A percentile compares a stretch with the other conserved stretches of the same genome.
Evolutionary conservation across 1,284 basidiomycete species (phyloP).

Genomic region (Erythrobasidium hasegawianum): DNA sequence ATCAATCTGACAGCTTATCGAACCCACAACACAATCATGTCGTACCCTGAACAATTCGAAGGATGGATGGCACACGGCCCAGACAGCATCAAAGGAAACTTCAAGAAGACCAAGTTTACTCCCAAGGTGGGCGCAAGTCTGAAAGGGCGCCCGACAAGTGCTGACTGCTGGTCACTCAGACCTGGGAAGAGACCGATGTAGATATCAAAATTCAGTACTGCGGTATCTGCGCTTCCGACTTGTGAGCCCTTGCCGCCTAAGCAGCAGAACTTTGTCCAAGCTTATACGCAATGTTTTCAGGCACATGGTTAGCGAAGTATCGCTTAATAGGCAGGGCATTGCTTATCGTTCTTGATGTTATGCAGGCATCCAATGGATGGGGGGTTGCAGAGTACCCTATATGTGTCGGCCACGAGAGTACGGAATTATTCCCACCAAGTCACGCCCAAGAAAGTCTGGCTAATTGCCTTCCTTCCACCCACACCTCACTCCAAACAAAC

Average conservation of each 20-base stretch:
- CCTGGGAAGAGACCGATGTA: constrained; percentile 50
- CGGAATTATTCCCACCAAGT: too few relatives aligned
- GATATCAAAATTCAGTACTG: constrained; percentile 45
- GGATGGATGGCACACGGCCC: constrained; percentile 34
- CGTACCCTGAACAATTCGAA: constrained; percentile 31
- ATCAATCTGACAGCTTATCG: too few relatives aligned
- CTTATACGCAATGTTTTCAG: not conserved
- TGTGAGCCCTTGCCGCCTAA: not conserved
- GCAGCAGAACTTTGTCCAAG: not conserved
- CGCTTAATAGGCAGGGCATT: too few relatives aligned
- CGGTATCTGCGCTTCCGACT: constrained; percentile 17
- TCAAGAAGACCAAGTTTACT: constrained; percentile 46
- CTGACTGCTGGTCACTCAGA: constrained; percentile 46
- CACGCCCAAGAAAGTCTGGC: too few relatives aligned
- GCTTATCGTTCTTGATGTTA: not conserved
- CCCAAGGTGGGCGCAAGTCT: constrained; percentile 15
- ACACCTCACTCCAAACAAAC: not conserved
- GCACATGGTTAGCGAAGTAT: too few relatives aligned
- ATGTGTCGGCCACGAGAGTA: constrained; percentile 54
- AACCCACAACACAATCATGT: too few relatives aligned
- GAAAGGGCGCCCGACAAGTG: too few relatives aligned
- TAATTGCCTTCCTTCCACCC: not conserved
- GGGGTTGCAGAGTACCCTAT: constrained; percentile 17
- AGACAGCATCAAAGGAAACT: constrained; percentile 48
- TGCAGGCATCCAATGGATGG: not conserved